Evolutionary conservation across 2,329 filamentous ascomycete species (phyloP).

Genomic region (Ilyonectria destructans): DNA sequence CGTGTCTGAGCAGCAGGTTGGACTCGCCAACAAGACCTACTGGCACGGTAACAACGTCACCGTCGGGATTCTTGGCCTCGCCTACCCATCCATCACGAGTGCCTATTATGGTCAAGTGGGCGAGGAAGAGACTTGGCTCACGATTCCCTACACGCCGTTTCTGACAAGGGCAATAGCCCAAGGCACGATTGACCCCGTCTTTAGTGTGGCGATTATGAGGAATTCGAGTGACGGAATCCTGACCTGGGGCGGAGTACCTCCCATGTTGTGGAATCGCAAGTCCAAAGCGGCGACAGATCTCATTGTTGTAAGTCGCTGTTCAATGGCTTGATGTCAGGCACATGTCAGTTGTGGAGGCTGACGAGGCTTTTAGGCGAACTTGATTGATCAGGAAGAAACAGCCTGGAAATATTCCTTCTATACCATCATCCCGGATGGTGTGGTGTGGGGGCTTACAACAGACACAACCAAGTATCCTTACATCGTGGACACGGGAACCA

Average conservation of each 20-base stretch:
- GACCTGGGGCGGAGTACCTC: slow-evolving; percentile 64
- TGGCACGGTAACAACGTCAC: slow-evolving; percentile 70
- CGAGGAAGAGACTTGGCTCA: slow-evolving; percentile 58
- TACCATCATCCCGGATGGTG: slow-evolving; percentile 67
- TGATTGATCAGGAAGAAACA: slow-evolving; percentile 57
- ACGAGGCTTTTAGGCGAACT: slow-evolving; percentile 58
- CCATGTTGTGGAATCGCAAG: slow-evolving; percentile 51
- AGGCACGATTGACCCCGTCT: slow-evolving; percentile 62
- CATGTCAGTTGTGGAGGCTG: neutral
- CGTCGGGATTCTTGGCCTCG: slow-evolving; percentile 67
- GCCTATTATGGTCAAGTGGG: slow-evolving; percentile 60
- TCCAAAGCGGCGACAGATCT: slow-evolving; percentile 58
- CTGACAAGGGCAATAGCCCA: slow-evolving; percentile 65
- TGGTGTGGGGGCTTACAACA: slow-evolving; percentile 61
- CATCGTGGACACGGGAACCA: slow-evolving; percentile 69
- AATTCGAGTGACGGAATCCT: slow-evolving; percentile 64
- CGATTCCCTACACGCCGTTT: slow-evolving; percentile 64
- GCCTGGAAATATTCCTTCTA: slow-evolving; percentile 68
- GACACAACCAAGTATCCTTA: slow-evolving; percentile 63
- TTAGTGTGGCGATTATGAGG: slow-evolving; percentile 65
- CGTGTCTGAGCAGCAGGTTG: slow-evolving; percentile 64
- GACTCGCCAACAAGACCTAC: slow-evolving; percentile 64
- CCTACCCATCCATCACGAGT: slow-evolving; percentile 66
- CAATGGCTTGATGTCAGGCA: neutral
- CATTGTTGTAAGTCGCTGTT: slow-evolving; percentile 59